Base-by-base conservation (phyloP, 2,329 filamentous ascomycete species). In the Pseudomassariella vexata region DNA sequence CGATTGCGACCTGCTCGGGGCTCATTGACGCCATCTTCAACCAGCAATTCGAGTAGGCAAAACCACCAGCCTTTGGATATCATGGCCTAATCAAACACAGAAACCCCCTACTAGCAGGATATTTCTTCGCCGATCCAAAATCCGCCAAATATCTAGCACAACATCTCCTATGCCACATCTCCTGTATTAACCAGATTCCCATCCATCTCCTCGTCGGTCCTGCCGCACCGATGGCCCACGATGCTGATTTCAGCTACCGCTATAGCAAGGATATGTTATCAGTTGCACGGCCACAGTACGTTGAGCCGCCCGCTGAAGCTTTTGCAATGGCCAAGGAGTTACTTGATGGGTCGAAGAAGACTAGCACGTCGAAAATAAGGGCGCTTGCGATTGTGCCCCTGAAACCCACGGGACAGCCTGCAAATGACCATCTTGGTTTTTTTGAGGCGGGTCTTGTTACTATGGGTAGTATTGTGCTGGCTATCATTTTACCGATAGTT, bases 121-220 rank as follows among this genome's bases (percentile, higher is more conserved):
- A 75, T 42, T 57, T 71, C 39, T 80, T 77, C 46, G 65, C 66
- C 8, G 56, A 57, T 15, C 57, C 65, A 0, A 40, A 57, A 2
- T 55, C 67, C 3, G 71, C 66, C 11, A 81, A 80, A 47, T 82
- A 80, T 40, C 58, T 81, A 5, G 60, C 63, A 6, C 72, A 80
- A 40, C 77, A 73, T 48, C 54, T 79, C 21, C 45, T 60, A 7
- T 59, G 72, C 3, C 55, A 66, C 9, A 48, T 66, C 1, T 66
- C 68, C 0, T 72, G 69, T 46, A 56, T 74, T 34, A 81, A 81
- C 48, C 68, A 76, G 32, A 62, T 81, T 6, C 76, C 76, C 0
- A 40, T 56, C 3, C 62, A 70, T 20, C 55, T 81, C 3, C 63
- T 81, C 4, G 55, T 63, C 24, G 61, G 57, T 3, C 62, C 55